Evolutionary conservation across 768 basidiomycete genomes (phyloP).

Genomic region (Tricholomella constricta): DNA sequence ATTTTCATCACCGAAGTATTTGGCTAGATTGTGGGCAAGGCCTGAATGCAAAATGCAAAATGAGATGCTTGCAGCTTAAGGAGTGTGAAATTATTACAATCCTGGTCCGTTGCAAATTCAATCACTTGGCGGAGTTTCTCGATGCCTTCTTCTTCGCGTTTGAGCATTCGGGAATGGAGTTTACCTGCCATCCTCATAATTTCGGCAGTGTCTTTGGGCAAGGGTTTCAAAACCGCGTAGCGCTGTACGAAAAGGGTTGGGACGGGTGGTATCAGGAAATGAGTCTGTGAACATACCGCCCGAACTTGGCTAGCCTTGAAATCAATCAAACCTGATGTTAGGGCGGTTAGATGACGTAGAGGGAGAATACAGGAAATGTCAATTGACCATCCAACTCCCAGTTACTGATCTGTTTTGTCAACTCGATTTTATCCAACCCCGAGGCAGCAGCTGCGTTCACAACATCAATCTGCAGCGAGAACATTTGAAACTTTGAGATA

Average conservation of each 20-base stretch:
- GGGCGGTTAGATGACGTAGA: neutral
- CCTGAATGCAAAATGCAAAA: slow-evolving; percentile 28
- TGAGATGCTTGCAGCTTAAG: neutral
- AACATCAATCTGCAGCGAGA: slow-evolving; percentile 10
- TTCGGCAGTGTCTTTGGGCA: slow-evolving; percentile 7
- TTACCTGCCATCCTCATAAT: slow-evolving; percentile 11
- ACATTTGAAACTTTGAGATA: neutral
- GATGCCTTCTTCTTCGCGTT: slow-evolving; percentile 15
- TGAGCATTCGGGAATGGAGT: slow-evolving; percentile 9
- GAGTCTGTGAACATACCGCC: slow-evolving; percentile 3
- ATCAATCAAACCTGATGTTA: slow-evolving; percentile 6
- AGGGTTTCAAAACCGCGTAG: slow-evolving; percentile 10
- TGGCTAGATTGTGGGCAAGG: slow-evolving; percentile 41
- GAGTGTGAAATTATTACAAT: slow-evolving; percentile 9
- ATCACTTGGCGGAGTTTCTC: slow-evolving; percentile 14
- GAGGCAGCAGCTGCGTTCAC: slow-evolving; percentile 1
- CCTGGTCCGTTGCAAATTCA: slow-evolving; percentile 15
- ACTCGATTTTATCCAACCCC: slow-evolving; percentile 9
- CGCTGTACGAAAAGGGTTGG: slow-evolving; percentile 2
- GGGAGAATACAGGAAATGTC: neutral
- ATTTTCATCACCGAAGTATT: slow-evolving; percentile 45
- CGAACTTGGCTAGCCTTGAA: slow-evolving; percentile 17
- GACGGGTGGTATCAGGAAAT: neutral
- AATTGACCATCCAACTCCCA: slow-evolving; percentile 16
- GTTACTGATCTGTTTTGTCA: slow-evolving; percentile 12